A percentile compares a stretch with the other conserved stretches of the same genome.
Conservation (phyloP, 1,284 basidiomycete species). For the Coniferiporia weirii region DNA sequence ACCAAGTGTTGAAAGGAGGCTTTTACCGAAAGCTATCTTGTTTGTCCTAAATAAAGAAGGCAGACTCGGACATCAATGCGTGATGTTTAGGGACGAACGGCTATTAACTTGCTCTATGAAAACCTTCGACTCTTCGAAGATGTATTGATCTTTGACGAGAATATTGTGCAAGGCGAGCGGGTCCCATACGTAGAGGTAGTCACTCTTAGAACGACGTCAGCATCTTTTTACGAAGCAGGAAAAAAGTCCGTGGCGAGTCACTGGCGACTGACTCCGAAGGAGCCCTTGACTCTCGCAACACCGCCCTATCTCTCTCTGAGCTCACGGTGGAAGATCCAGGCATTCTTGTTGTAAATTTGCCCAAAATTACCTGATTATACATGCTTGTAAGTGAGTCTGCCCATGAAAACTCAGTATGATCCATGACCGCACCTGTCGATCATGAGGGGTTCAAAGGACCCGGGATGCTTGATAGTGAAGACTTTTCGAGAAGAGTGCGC, state of each 20-base stretch:
- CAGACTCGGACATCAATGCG: no score
- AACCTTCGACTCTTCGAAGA: constrained; percentile 24
- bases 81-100: background rate
- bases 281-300: constrained; percentile 14
- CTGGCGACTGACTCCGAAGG: constrained; percentile 13
- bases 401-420: background rate
- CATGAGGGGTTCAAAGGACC: constrained; percentile 3
- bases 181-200: constrained; percentile 17
- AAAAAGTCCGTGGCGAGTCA: no score
- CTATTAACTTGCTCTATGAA: background rate
- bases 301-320: constrained; percentile 17
- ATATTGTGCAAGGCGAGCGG: constrained; percentile 25
- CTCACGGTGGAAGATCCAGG: constrained; percentile 13
- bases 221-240: background rate
- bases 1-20: constrained; percentile 23
- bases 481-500: background rate
- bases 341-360: constrained; percentile 3
- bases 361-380: constrained; percentile 4
- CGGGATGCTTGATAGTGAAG: background rate
- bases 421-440: background rate
- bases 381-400: no score
- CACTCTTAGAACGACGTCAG: constrained; percentile 6
- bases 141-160: constrained; percentile 29
- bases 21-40: constrained; percentile 19
- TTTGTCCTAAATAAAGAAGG: constrained; percentile 14